A percentile compares a stretch with the other conserved stretches of the same genome.
These are phyloP conservation scores for Penicillium cosmopolitanum DNA, from an alignment of 495 filamentous ascomycete species.

Conservation along the genomic window DNA sequence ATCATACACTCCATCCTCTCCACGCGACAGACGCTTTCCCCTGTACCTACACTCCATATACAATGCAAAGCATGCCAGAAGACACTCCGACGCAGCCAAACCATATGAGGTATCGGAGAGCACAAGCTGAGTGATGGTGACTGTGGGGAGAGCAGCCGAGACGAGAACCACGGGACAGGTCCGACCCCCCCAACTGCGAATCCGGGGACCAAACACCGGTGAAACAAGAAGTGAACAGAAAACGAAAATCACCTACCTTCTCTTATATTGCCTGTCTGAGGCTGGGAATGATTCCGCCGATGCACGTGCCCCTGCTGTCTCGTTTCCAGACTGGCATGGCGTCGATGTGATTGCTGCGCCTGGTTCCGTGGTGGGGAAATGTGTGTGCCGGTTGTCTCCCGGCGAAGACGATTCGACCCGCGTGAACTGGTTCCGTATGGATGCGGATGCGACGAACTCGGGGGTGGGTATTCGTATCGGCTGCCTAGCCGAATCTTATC, in stretches of 20 bases:
- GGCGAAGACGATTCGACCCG: constrained; percentile 18
- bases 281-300: constrained; percentile 31
- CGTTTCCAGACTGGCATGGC: constrained; percentile 30
- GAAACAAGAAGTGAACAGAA: constrained; percentile 1
- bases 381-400: constrained; percentile 23
- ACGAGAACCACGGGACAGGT: constrained; percentile 32
- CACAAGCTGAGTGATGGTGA: neutral
- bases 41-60: too few relatives aligned
- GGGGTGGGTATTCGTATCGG: constrained; percentile 30
- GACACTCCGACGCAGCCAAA: neutral
- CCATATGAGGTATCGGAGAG: neutral
- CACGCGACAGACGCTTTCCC: too few relatives aligned
- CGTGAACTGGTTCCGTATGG: constrained; percentile 7
- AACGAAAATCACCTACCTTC: constrained; percentile 34
- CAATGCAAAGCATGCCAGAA: too few relatives aligned
- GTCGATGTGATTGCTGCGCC: constrained; percentile 23
- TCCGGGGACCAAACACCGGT: constrained; percentile 15
- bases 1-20: neutral
- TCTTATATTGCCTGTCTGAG: constrained; percentile 27
- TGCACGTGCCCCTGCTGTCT: constrained; percentile 26
- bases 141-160: constrained; percentile 23
- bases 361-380: constrained; percentile 23
- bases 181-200: constrained; percentile 29
- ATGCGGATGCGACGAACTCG: constrained; percentile 19
- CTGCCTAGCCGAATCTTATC: constrained; percentile 32